Evolutionary conservation across 78 protist genomes (phyloP).

Genomic region (Capsaspora owczarzaki): DNA sequence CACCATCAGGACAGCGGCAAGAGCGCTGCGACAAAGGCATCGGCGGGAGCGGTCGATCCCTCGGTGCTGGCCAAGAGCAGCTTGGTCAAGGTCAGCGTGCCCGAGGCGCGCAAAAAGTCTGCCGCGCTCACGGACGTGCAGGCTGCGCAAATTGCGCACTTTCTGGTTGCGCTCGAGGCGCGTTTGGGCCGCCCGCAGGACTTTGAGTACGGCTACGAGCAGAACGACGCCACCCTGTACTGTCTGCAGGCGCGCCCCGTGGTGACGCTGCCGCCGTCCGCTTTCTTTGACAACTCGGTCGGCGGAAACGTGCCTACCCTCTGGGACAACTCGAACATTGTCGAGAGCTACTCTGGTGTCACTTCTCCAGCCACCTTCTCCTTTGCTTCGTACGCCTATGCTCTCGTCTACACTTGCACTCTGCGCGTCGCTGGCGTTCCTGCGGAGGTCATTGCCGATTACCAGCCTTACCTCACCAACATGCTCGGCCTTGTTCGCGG

Average conservation of each 20-base stretch:
- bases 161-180: not conserved
- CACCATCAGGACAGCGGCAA: too few relatives aligned
- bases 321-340: slow-evolving; percentile 5
- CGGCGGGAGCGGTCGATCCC: too few relatives aligned
- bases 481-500: slow-evolving; percentile 3
- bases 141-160: not conserved
- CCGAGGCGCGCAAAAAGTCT: not conserved
- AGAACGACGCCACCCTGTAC: not conserved
- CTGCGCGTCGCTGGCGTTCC: not conserved
- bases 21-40: too few relatives aligned
- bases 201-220: not conserved
- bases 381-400: not conserved
- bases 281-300: not conserved
- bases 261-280: not conserved
- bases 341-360: not conserved
- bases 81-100: not conserved
- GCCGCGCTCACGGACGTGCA: not conserved
- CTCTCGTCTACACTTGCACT: not conserved
- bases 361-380: not conserved
- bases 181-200: not conserved
- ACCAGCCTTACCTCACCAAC: slow-evolving; percentile 2
- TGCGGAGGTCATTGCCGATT: not conserved
- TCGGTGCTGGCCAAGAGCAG: too few relatives aligned
- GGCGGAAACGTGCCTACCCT: not conserved
- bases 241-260: slow-evolving; percentile 4